Base-by-base conservation (phyloP, 2,329 filamentous ascomycete genomes). In the Cercospora brassicicola region DNA sequence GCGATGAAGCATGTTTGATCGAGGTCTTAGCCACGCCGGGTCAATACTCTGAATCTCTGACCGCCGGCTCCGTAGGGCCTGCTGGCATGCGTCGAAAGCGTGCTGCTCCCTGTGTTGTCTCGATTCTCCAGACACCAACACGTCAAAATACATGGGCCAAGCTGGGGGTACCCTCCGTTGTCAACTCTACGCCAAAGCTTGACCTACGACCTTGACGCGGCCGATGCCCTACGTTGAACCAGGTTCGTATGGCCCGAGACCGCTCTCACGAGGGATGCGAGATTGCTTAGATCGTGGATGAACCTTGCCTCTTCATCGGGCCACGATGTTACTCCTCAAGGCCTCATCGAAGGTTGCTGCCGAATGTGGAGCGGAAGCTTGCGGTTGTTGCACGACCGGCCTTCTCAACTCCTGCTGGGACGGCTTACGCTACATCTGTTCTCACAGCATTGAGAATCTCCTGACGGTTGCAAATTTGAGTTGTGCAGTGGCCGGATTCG, bases 241-340 rank as follows among this genome's bases (percentile, higher is more conserved):
- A 28, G 59, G 36, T 10, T 62, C 42, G 3, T 18, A 23, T 30
- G 36, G n/a, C 30, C 45, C 55, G 30, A 20, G 8, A 51, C 2
- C 48, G 18, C 26, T 33, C 20, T 39, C 61, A 63, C 61, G 11
- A 55, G 48, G 48, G 23, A 55, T 23, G 55, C 18, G 55, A 59
- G 55, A 59, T 59, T 59, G 55, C 55, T 59, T 36, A 13, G 18
- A 59, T 36, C 33, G 26, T 45, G 62, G 62, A 10, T 23, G 11
- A 64, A 45, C 53, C 33, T 59, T 53, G 62, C 11, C 11, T 20
- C 51, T 45, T 57, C 51, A 57, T 59, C 51, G 51, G 62, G n/a
- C 26, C 18, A 31, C 11, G 8, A 57, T 18, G 8, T 23, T 18
- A 13, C 15, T 59, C 31, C 28, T 20, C 30, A 8, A 59, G 2